Base-by-base conservation (phyloP, 192 early-diverging fungal species). In the Cladochytrium replicatum region DNA sequence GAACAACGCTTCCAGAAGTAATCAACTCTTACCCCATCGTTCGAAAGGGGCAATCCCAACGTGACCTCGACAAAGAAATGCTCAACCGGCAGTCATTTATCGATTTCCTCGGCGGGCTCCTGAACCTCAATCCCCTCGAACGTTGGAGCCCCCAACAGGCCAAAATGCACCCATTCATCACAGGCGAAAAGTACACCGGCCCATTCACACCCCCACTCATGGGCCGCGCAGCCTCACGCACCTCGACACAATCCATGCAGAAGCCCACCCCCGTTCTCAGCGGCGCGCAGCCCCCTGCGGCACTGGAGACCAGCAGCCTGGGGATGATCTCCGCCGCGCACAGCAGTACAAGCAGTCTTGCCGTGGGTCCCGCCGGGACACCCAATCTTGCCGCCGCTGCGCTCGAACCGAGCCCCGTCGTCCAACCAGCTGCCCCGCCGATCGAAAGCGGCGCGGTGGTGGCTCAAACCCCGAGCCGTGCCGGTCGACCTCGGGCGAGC, bases 121-220 rank as follows among this genome's bases (percentile, higher is more conserved):
- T 99, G 38, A 81, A 84, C 34, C 51, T 96, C 26, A 93, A 99
- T 47, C 93, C 91, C 1, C 74, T 87, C 50, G 87, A 87, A 59
- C 75, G 95, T 43, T 96, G 93, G 93, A 85, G 89, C 6, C 93
- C 95, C 11, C 84, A 87, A 31, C 90, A 99, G 61, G 95, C 95
- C 1, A 75, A 83, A 13, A 66, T 85, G 58, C 95, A 99, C 51
- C 95, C 95, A 6, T 97, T 99, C 57, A 89, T 96, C 38, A 95
- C 93, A 0, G 91, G 89, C 2, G 85, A 91, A 55, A 65, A 68
- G 11, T 89, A 83, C 25, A 62, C 66, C 4, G 83, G 78, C 0
- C 78, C 83, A 39, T 91, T 84, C 54, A 55, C 65, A 6, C 87
- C 83, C n/a, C n/a, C n/a, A n/a, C n/a, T n/a, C n/a, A n/a, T n/a